Base-by-base conservation (phyloP, 1,284 basidiomycete species). In the Ustilago tritici region DNA sequence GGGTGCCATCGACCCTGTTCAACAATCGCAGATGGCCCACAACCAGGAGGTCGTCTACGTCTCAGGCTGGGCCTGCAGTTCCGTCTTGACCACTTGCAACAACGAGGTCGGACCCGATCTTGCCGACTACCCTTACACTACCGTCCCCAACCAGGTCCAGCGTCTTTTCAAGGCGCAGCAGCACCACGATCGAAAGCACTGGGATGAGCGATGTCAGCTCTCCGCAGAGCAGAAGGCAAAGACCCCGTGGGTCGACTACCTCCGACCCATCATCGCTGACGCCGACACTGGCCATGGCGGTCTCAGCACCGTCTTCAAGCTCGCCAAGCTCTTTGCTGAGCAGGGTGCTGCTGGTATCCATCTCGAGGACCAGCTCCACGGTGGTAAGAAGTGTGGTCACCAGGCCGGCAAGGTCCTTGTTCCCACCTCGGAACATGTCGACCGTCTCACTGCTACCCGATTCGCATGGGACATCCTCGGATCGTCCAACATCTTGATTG, bases 31-130 rank as follows among this genome's bases (percentile, higher is more conserved):
- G 87, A 98, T 98, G 95, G 97, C 95, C 9, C 90, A 90, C 82
- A 91, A 95, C 87, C 94, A 97, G 84, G 94, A 98, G 85, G 93
- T 94, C 28, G 92, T 98, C 56, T 99, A 99, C 86, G 90, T 99
- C 32, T 97, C 94, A 46, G 96, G 96, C 32, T 99, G 96, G 95
- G 98, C 95, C 69, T 90, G 95, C 65, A 89, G 94, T 59, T 94
- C 93, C 31, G 84, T 86, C 15, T 75, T 86, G 32, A 86, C 84
- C 41, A 97, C 95, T 1, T 92, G 92, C 35, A 93, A 91, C 83
- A 95, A 98, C 84, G 97, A 99, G 88, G 95, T 98, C 61, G 96
- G 96, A 52, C 96, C 96, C 46, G 96, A 99, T 89, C 91, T 99
- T 85, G 97, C 95, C 35, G 87, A 96, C 86, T 96, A 96, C 86